These are phyloP conservation scores for Talinum fruticosum DNA, from an alignment of 148 eudicot genomes.

Conservation along the genomic window DNA sequence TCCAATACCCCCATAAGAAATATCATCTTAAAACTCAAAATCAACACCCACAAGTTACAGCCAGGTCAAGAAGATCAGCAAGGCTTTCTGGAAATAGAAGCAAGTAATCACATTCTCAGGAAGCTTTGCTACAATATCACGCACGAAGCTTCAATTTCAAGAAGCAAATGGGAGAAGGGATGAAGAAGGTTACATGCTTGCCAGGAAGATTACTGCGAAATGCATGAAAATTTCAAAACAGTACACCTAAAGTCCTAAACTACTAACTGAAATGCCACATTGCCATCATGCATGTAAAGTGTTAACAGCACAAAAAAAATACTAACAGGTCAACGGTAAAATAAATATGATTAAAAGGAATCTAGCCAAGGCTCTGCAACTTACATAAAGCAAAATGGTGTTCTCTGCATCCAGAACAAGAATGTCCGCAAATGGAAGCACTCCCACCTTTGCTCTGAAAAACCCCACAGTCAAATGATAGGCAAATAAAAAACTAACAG, in stretches of 20 bases:
- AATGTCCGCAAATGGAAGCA: constrained; percentile 64
- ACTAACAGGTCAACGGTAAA: not conserved
- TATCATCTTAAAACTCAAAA: not conserved
- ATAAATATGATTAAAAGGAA: not conserved
- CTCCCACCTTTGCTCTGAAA: constrained; percentile 61
- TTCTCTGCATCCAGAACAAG: constrained; percentile 69
- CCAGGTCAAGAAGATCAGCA: not conserved
- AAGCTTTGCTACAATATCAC: not conserved
- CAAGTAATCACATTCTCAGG: not conserved
- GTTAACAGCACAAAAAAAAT: not conserved
- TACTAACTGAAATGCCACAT: not conserved
- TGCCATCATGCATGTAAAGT: not conserved
- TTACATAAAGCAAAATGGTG: constrained; percentile 77
- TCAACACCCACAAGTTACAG: not conserved
- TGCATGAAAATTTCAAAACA: not conserved
- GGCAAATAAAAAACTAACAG: not conserved
- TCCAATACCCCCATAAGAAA: not conserved
- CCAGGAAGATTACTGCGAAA: not conserved
- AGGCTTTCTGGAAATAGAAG: not conserved
- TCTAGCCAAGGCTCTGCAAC: constrained; percentile 24
- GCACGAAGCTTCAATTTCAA: not conserved
- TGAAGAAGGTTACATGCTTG: not conserved
- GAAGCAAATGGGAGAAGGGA: not conserved
- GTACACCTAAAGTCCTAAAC: not conserved
- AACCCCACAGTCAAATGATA: constrained; percentile 17